Evolutionary conservation across 495 filamentous ascomycete species (phyloP).

Genomic region (Aspergillus nanangensis): DNA sequence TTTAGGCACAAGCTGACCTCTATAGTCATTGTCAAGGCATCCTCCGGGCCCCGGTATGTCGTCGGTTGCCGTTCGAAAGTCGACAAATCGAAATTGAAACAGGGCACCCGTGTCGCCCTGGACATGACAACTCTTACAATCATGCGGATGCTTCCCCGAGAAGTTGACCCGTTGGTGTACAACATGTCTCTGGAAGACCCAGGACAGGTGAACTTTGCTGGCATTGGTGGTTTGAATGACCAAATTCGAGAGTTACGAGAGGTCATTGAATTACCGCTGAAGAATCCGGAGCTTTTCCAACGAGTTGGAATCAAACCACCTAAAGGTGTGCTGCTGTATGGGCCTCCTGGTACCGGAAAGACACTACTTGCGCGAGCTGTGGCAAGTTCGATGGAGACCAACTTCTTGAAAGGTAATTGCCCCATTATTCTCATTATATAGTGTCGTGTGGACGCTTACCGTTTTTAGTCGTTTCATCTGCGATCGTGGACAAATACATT

Average conservation of each 20-base stretch:
- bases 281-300: constrained; percentile 97
- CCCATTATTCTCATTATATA: too few species aligned
- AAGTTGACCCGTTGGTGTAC: constrained; percentile 98
- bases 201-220: constrained; percentile 96
- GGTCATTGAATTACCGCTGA: constrained; percentile 96
- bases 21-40: constrained; percentile 79
- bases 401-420: constrained; percentile 98
- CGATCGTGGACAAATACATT: constrained; percentile 99
- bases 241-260: constrained; percentile 97
- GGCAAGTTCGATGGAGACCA: constrained; percentile 94
- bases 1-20: background rate
- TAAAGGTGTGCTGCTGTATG: constrained; percentile 95
- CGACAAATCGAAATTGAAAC: constrained; percentile 93
- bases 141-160: constrained; percentile 98
- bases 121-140: constrained; percentile 99
- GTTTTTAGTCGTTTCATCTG: constrained; percentile 87
- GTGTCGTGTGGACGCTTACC: too few species aligned
- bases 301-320: constrained; percentile 98
- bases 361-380: constrained; percentile 93
- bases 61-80: constrained; percentile 98
- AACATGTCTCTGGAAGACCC: constrained; percentile 99
- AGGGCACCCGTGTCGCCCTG: constrained; percentile 95
- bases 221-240: constrained; percentile 97
- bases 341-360: constrained; percentile 97
- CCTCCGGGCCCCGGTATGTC: constrained; percentile 95